Evolutionary conservation across 208 protist species (phyloP), one percentile per base, ranked within the genome.

Genomic region (Trypanosoma platydactyli): DNA sequence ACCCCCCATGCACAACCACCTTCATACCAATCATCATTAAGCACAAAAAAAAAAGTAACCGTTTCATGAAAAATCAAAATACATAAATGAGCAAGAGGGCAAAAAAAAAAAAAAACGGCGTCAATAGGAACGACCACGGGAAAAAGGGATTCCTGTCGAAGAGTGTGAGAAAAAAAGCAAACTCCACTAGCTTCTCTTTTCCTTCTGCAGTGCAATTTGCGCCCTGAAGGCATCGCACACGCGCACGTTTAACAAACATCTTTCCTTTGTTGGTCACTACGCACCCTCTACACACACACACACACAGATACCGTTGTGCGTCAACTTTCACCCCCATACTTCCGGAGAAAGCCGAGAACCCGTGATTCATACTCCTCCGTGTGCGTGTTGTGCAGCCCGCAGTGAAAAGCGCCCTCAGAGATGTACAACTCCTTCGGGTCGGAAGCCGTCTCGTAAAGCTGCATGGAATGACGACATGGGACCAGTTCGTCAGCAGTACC

Each of bases 371-470:
- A 97, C 51, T 94, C 88, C 33, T 92, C 82, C 7, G 86, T 81
- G 50, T 87, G 54, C 16, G 77, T 86, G 74, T 97, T 94, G 72
- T 95, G 94, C 44, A 97, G 67, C 2, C 89, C 92, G 59, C 92
- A 97, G 73, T 97, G 92, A 66, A 84, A 96, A 16, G 85, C 88
- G 27, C 71, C 79, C 45, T 92, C 77, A 46, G 87, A 81, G n/a
- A 96, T 63, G 76, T 92, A 97, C 5, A 97, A 74, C 61, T 92
- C 69, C 74, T 95, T 94, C 50, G 90, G 90, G 64, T 95, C 85
- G 46, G 67, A 75, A n/a, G 92, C 92, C 5, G 69, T 55, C 40
- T 88, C 76, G 62, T 80, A 95, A 12, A 97, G 63, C 18, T 87
- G 72, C 69, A 89, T 58, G 20, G 92, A 94, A 71, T 97, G 92